Evolutionary conservation across 306 rosid genomes (phyloP), one percentile per base, ranked within the genome.

Genomic region (Rosa multiflora): DNA sequence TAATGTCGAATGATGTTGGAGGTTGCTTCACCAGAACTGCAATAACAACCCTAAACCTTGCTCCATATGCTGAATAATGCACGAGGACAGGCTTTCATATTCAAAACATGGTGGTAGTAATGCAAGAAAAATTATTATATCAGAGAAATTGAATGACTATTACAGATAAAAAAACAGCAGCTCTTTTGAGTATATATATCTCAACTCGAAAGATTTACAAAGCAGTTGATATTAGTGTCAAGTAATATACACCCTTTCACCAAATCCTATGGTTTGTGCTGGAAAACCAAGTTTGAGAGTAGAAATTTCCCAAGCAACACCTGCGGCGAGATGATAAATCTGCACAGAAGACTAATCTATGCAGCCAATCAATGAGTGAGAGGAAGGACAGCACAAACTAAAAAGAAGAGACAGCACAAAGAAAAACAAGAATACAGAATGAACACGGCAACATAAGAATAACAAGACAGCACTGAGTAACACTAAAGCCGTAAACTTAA

Each of bases 381-480:
- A 29, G 29, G 29, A n/a, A n/a, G n/a, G 29, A 29, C 29, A 29
- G 29, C 59, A 29, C 29, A 59, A 29, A 23, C 18, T 29, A 48
- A 26, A 18, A 13, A 5, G 55, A 59, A 43, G 59, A 23, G 70
- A 75, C 44, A 75, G 23, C 78, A 75, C 56, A 58, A 42, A 23
- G 55, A 42, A 7, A 59, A 59, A 75, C 51, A 15, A 67, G 13
- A 66, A 67, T 13, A 67, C 48, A 67, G 9, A 32, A 37, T 18
- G 46, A 32, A 47, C 26, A 29, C 37, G 74, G 52, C 42, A 32
- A 32, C 63, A 51, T 72, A 10, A 51, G 26, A 29, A 32, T 7
- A 9, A 48, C 44, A 72, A 26, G 76, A 53, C 56, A 51, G 26
- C 61, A 64, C 70, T n/a, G 35, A 58, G 35, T 58, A 58, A 58